Base-by-base conservation (phyloP, 495 filamentous ascomycete genomes). In the Podospora conica region DNA sequence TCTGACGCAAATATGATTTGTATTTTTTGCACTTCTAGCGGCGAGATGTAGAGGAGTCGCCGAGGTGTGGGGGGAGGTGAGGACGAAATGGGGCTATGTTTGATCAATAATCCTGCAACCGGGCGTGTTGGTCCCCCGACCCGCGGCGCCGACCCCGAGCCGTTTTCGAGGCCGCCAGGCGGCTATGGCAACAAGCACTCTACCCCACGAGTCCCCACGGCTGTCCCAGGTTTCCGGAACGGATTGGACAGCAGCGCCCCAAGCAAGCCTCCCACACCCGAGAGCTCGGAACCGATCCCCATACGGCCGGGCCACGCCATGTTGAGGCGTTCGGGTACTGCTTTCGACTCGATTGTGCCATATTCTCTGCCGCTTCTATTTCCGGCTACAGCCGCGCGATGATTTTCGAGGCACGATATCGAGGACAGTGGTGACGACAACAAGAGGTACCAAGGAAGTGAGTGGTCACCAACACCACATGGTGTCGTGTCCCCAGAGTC, bases 111-210 rank as follows among this genome's bases (percentile, higher is more conserved):
- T n/a, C n/a, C n/a, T 64, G 40, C 15, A 7, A 27, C 56, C 25
- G 11, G 8, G 53, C 18, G 27, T 29, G 29, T 59, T 29, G 25
- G 21, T 8, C 18, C 60, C 18, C n/a, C 27, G 18, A 29, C 22
- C 48, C n/a, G 12, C 58, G 24, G 22, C 22, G 11, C 59, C 24
- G 64, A 53, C 55, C 22, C 40, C 67, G 59, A 66, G 69, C 69
- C 61, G 53, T 11, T 24, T 33, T 33, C 58, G 68, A 72, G 70
- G 68, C 70, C 65, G 68, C 69, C 66, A 58, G 61, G 69, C 69
- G 71, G 71, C 67, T 71, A 69, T 66, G 65, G 64, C 31, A 54
- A 53, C 65, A 65, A 61, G 31, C 29, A n/a, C 55, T 55, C n/a
- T 28, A 22, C 55, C 18, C 24, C 53, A 24, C 24, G 24, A 48